phyloP scores from a whole-genome alignment of 257 asterid species.

The Striga asiatica region DNA sequence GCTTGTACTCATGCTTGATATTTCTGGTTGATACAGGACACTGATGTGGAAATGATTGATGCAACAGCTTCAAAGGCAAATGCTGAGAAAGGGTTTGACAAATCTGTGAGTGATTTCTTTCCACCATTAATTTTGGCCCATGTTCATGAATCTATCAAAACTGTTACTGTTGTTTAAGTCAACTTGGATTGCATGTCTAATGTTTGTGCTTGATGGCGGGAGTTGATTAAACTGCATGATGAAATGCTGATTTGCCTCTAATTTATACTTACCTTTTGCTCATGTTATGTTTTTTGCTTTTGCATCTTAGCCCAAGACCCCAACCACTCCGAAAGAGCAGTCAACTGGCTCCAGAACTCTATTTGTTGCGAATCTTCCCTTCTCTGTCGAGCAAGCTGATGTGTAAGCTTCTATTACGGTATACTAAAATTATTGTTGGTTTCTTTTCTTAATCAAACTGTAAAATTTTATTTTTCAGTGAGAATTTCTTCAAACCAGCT shows the following conservation, averaged over 20 bases:
- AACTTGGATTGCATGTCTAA: too few species aligned
- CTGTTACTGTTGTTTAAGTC: too few species aligned
- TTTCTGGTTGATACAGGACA: constrained; percentile 21
- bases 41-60: constrained; percentile 48
- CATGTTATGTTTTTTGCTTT: neutral
- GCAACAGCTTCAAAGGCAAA: constrained; percentile 13
- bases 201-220: too few species aligned
- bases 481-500: constrained; percentile 53
- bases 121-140: neutral
- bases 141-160: neutral
- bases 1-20: neutral
- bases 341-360: constrained; percentile 44
- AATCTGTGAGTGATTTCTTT: constrained; percentile 30
- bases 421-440: neutral
- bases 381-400: constrained; percentile 37
- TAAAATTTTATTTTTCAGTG: constrained; percentile 41
- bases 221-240: too few species aligned
- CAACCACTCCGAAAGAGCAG: constrained; percentile 32
- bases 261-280: too few species aligned
- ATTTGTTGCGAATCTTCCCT: constrained; percentile 72
- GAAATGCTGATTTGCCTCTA: too few species aligned
- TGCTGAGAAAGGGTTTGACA: constrained; percentile 6
- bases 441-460: too few species aligned
- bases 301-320: constrained; percentile 41
- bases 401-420: constrained; percentile 50